phyloP scores from a whole-genome alignment of 176 grass and related monocot genomes.

The Ampelocalamus luodianensis region DNA sequence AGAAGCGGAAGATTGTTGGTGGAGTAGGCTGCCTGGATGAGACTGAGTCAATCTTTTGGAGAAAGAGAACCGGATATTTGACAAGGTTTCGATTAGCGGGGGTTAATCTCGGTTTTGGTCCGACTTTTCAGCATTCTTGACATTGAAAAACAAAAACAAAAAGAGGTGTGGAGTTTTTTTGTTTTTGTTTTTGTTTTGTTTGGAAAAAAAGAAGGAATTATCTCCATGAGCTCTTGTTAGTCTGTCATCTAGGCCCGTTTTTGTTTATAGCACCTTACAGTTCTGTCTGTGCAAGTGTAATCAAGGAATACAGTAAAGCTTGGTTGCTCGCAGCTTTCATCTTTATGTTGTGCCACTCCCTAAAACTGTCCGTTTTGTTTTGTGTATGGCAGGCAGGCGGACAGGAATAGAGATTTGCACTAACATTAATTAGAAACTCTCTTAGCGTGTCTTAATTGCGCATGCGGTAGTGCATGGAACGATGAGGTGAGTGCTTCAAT shows the following conservation, averaged over 20 bases:
- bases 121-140: constrained; percentile 24
- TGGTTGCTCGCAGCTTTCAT: neutral
- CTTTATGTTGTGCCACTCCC: neutral
- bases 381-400: neutral
- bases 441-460: no score
- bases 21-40: constrained; percentile 29
- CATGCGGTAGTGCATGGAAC: no score
- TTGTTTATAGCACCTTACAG: constrained; percentile 31
- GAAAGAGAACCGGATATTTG: neutral
- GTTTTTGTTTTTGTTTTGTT: no score
- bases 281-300: constrained; percentile 34
- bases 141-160: neutral
- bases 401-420: no score
- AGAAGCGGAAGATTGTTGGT: neutral
- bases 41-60: constrained; percentile 20
- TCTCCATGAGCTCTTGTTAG: constrained; percentile 3
- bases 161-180: neutral
- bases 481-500: no score
- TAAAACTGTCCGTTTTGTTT: neutral
- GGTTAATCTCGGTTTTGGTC: neutral
- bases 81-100: neutral
- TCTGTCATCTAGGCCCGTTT: constrained; percentile 34
- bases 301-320: neutral
- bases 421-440: no score
- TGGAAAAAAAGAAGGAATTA: neutral